These are phyloP conservation scores for Pythium utonaiense DNA, from an alignment of 352 stramenopile genomes.

Conservation along the genomic window DNA sequence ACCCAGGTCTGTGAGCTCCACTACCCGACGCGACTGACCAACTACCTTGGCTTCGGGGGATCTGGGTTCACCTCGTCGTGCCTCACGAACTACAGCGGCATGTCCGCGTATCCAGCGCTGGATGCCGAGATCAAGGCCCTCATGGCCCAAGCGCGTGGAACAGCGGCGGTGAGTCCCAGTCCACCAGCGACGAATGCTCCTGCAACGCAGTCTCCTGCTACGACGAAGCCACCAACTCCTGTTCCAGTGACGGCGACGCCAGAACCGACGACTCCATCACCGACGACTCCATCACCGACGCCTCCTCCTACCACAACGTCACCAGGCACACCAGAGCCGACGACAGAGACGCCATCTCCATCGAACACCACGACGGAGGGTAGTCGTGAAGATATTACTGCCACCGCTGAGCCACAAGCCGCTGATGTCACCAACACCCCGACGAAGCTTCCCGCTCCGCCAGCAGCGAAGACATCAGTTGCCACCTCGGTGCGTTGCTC, in stretches of 20 bases:
- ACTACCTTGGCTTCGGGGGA: background rate
- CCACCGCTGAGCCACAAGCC: too few species aligned
- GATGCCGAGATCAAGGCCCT: background rate
- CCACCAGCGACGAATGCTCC: too few species aligned
- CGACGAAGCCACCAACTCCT: background rate
- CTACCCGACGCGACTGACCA: background rate
- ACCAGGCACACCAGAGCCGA: background rate
- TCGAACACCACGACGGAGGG: too few species aligned
- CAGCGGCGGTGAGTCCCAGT: too few species aligned
- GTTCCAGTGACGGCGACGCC: background rate
- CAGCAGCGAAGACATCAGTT: too few species aligned
- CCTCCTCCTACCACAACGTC: too few species aligned
- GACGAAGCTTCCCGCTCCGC: too few species aligned
- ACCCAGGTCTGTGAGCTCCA: slow-evolving; percentile 8
- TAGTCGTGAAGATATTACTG: too few species aligned
- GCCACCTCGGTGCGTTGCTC: too few species aligned
- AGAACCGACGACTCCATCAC: too few species aligned
- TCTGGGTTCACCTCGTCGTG: background rate
- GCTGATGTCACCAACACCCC: too few species aligned
- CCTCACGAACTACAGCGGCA: background rate
- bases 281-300: too few species aligned
- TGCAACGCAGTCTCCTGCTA: background rate
- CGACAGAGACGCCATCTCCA: background rate
- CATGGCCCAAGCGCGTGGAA: background rate
- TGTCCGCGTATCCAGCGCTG: background rate